phyloP scores from a whole-genome alignment of 2,329 filamentous ascomycete species.

The Niveomyces coronatus region DNA sequence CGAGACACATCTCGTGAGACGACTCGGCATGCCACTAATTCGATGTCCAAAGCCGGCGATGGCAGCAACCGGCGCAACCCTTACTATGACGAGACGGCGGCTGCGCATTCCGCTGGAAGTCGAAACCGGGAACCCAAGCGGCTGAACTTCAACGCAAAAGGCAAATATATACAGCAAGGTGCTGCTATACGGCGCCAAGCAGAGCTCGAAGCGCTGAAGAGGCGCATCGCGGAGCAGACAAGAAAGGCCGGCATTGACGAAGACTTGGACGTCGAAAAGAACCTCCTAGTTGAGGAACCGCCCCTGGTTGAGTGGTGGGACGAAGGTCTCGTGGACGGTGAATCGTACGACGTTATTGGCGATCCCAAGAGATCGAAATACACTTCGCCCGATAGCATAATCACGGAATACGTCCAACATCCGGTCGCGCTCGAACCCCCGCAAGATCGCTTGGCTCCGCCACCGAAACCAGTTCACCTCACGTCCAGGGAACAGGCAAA shows the following conservation, averaged over 20 bases:
- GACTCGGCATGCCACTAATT: slow-evolving; percentile 15
- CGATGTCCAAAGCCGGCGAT: slow-evolving; percentile 6
- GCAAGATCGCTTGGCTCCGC: slow-evolving; percentile 71
- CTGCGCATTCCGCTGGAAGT: slow-evolving; percentile 43
- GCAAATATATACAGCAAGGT: slow-evolving; percentile 93
- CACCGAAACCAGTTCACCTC: slow-evolving; percentile 82
- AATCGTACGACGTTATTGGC: slow-evolving; percentile 62
- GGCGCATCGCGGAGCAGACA: slow-evolving; percentile 76
- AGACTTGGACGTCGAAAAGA: slow-evolving; percentile 78
- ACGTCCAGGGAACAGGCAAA: slow-evolving; percentile 89
- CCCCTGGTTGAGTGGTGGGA: slow-evolving; percentile 98
- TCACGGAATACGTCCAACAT: slow-evolving; percentile 87
- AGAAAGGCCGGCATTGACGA: slow-evolving; percentile 91
- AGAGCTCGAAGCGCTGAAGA: slow-evolving; percentile 88
- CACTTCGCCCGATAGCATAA: slow-evolving; percentile 67
- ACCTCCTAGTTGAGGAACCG: slow-evolving; percentile 73
- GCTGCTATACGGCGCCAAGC: slow-evolving; percentile 81
- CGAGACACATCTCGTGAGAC: slow-evolving; percentile 5
- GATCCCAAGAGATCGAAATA: slow-evolving; percentile 60
- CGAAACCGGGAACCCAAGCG: slow-evolving; percentile 63
- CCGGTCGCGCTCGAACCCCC: slow-evolving; percentile 85
- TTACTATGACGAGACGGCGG: slow-evolving; percentile 65
- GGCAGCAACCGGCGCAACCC: slow-evolving; percentile 46
- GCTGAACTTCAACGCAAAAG: slow-evolving; percentile 86
- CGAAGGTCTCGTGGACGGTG: slow-evolving; percentile 69